These are phyloP conservation scores for Debaryomyces sp. DNA, from an alignment of 1,139 yeast genomes.

Conservation along the genomic window DNA sequence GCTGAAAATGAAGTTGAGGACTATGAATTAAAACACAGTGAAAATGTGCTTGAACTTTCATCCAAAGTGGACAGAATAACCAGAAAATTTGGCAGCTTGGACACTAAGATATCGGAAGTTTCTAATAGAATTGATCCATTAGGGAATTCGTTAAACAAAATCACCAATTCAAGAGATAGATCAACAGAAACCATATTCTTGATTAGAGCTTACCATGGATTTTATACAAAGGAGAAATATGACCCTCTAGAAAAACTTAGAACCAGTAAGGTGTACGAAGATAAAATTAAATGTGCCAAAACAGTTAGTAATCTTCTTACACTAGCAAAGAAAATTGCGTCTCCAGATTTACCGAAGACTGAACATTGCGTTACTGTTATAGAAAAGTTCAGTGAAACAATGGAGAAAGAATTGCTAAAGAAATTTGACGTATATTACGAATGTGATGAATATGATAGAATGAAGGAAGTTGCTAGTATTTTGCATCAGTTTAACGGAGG, in stretches of 20 bases:
- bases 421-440: conserved; percentile 64
- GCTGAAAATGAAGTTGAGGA: conserved; percentile 60
- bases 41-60: conserved; percentile 62
- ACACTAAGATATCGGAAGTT: conserved; percentile 59
- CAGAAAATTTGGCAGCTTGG: conserved; percentile 58
- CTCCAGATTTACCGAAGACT: conserved; percentile 54
- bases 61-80: conserved; percentile 47
- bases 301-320: conserved; percentile 67
- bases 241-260: conserved; percentile 61
- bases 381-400: conserved; percentile 70
- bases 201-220: conserved; percentile 76
- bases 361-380: conserved; percentile 54
- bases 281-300: conserved; percentile 67
- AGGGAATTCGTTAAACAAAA: conserved; percentile 71
- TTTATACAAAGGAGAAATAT: conserved; percentile 63
- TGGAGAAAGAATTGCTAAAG: conserved; percentile 68
- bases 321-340: conserved; percentile 62
- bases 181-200: conserved; percentile 74
- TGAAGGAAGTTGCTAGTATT: conserved; percentile 81
- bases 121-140: conserved; percentile 70
- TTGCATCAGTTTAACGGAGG: conserved; percentile 86
- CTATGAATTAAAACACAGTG: conserved; percentile 69
- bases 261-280: conserved; percentile 44
- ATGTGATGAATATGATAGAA: conserved; percentile 59
- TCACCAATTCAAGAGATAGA: conserved; percentile 76